Percentiles rank a stretch among this genome's conserved stretches.
Conservation (phyloP, 1,284 basidiomycete species). For the Hymenochaete sp. region DNA sequence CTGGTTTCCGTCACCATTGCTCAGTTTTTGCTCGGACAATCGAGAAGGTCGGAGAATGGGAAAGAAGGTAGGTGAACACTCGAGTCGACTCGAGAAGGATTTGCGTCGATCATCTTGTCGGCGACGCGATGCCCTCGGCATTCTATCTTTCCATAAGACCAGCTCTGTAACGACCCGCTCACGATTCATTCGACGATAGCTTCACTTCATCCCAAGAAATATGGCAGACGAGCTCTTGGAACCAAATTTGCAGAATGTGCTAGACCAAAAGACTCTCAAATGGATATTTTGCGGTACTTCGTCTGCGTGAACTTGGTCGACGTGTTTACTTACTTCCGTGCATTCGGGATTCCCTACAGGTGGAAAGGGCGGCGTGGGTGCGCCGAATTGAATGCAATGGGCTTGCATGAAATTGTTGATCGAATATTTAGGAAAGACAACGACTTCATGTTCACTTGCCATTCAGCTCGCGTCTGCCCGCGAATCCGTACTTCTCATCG, state of each 20-base stretch:
- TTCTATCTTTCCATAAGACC: background rate
- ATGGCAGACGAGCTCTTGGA: conserved; percentile 53
- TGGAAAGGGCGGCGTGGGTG: conserved; percentile 91
- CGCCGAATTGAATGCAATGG: conserved; percentile 27
- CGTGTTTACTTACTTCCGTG: background rate
- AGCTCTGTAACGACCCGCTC: background rate
- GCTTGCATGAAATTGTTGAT: conserved; percentile 3
- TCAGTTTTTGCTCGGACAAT: background rate
- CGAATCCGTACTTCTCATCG: conserved; percentile 89
- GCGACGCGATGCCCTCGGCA: background rate
- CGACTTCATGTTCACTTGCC: conserved; percentile 92
- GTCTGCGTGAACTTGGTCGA: background rate
- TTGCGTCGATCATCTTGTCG: background rate
- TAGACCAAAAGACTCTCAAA: conserved; percentile 83
- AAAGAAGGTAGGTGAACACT: conserved; percentile 12
- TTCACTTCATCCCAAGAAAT: conserved; percentile 1
- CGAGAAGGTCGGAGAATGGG: conserved; percentile 10
- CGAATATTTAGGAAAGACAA: conserved; percentile 77
- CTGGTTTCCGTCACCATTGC: conserved; percentile 8
- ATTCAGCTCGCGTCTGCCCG: conserved; percentile 83
- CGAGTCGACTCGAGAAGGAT: background rate
- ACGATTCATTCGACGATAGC: background rate
- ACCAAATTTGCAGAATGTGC: conserved; percentile 81
- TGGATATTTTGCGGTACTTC: conserved; percentile 92
- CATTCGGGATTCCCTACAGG: conserved; percentile 39